These are phyloP conservation scores for Ogataea neopini DNA, from an alignment of 805 yeast genomes.

Conservation along the genomic window DNA sequence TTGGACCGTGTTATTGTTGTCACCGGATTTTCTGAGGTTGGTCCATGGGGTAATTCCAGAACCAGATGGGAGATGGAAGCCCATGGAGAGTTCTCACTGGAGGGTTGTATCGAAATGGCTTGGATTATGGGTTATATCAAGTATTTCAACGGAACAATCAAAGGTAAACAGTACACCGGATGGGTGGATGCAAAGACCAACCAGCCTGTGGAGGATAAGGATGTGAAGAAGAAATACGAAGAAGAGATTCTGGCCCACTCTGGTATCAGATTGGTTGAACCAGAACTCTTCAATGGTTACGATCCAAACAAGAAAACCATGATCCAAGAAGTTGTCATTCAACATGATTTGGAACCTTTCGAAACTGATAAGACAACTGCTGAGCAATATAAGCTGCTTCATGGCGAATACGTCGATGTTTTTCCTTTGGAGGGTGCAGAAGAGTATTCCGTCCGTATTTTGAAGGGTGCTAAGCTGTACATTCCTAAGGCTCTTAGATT, in stretches of 20 bases:
- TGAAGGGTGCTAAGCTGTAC: constrained; percentile 89
- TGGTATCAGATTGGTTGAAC: constrained; percentile 96
- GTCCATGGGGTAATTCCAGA: constrained; percentile 99
- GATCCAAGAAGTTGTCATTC: constrained; percentile 93
- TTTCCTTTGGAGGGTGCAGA: constrained; percentile 88
- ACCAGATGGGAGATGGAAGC: constrained; percentile 99
- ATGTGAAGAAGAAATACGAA: constrained; percentile 90
- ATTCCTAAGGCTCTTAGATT: constrained; percentile 84
- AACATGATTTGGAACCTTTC: constrained; percentile 95
- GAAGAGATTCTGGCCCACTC: constrained; percentile 84
- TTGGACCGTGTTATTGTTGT: constrained; percentile 91
- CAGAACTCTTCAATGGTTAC: constrained; percentile 91
- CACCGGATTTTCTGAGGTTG: constrained; percentile 97
- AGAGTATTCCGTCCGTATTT: constrained; percentile 84
- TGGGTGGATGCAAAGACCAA: constrained; percentile 96
- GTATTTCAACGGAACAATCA: constrained; percentile 88
- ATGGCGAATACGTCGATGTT: constrained; percentile 90
- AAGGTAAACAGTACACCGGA: constrained; percentile 90
- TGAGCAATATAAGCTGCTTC: constrained; percentile 88
- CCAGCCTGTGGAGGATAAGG: constrained; percentile 92
- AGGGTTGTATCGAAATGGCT: constrained; percentile 99
- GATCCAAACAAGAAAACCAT: constrained; percentile 92
- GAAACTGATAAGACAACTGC: constrained; percentile 96
- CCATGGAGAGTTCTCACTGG: constrained; percentile 88
- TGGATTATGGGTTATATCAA: constrained; percentile 99